phyloP scores from a whole-genome alignment of 805 yeast genomes.

The Metahyphopichia silvanorum region DNA sequence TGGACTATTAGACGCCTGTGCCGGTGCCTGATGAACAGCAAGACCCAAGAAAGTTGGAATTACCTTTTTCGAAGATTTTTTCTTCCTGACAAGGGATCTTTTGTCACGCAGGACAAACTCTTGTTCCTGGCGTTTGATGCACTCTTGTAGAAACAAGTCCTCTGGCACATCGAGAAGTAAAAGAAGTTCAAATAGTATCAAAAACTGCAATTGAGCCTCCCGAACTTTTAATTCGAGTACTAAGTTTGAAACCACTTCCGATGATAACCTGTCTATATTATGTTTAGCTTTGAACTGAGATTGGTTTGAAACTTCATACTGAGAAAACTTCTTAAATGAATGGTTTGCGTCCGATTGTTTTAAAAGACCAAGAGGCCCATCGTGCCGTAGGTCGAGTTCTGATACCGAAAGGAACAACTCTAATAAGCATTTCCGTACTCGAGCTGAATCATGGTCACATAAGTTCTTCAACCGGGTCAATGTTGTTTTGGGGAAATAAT shows the following conservation, averaged over 20 bases:
- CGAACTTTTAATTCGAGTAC: constrained; percentile 45
- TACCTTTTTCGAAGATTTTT: constrained; percentile 20
- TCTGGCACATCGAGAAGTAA: constrained; percentile 31
- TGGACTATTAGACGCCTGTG: not conserved
- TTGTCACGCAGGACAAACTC: constrained; percentile 16
- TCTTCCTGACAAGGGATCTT: constrained; percentile 16
- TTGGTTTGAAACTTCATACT: constrained; percentile 21
- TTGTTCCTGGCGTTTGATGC: constrained; percentile 25
- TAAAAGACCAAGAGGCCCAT: constrained; percentile 24
- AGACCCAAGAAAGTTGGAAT: constrained; percentile 43
- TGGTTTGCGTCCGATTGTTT: constrained; percentile 5
- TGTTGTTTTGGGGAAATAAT: constrained; percentile 47
- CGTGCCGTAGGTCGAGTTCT: constrained; percentile 42
- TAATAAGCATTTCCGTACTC: constrained; percentile 19
- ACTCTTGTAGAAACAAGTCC: constrained; percentile 24
- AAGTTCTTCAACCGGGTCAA: constrained; percentile 44
- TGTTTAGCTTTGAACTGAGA: constrained; percentile 16
- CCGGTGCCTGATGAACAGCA: constrained; percentile 4
- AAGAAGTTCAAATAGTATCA: constrained; percentile 47
- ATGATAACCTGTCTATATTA: too few relatives aligned
- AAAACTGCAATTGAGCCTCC: constrained; percentile 55
- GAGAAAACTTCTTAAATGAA: not conserved
- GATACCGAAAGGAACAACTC: constrained; percentile 31
- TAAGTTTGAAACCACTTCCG: constrained; percentile 21
- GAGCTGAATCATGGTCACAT: constrained; percentile 24